A percentile compares a stretch with the other conserved stretches of the same genome.
phyloP scores from a whole-genome alignment of 371 early-diverging fungal species.

The Actinomortierella ambigua region DNA sequence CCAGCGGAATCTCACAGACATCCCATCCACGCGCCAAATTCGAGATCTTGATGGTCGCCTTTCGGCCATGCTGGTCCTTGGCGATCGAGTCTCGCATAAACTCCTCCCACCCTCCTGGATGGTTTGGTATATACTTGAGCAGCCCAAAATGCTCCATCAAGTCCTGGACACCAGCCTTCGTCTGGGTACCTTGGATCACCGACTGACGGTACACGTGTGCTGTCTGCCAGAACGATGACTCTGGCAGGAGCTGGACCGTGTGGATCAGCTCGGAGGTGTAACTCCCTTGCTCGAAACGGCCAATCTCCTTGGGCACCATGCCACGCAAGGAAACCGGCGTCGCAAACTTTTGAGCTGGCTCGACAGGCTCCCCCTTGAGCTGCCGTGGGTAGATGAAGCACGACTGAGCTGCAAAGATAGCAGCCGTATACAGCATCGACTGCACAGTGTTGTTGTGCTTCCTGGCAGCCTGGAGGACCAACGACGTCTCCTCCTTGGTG shows the following conservation, averaged over 20 bases:
- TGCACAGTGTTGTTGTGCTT: slow-evolving; percentile 22
- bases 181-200: slow-evolving; percentile 12
- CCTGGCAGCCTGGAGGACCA: slow-evolving; percentile 22
- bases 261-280: slow-evolving; percentile 18
- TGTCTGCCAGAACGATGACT: slow-evolving; percentile 21
- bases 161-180: slow-evolving; percentile 1
- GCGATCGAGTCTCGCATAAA: slow-evolving; percentile 8
- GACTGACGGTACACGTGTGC: slow-evolving; percentile 10
- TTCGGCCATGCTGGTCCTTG: slow-evolving; percentile 32
- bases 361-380: too few species aligned
- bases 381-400: slow-evolving; percentile 8
- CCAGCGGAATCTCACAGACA: slow-evolving; percentile 1
- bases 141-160: slow-evolving; percentile 23
- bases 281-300: slow-evolving; percentile 11
- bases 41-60: slow-evolving; percentile 21
- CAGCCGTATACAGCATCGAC: slow-evolving; percentile 21
- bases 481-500: slow-evolving; percentile 18
- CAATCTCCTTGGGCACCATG: slow-evolving; percentile 10
- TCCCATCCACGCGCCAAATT: slow-evolving; percentile 34
- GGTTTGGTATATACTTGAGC: slow-evolving; percentile 15
- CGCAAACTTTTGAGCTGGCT: neutral
- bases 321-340: slow-evolving; percentile 19
- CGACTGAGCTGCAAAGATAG: slow-evolving; percentile 26
- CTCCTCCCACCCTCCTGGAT: slow-evolving; percentile 28
- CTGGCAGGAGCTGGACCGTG: slow-evolving; percentile 13